Percentiles rank a stretch among this genome's conserved stretches.
Conservation (phyloP, 352 stramenopile genomes). For the Phytophthora sansomeana region DNA sequence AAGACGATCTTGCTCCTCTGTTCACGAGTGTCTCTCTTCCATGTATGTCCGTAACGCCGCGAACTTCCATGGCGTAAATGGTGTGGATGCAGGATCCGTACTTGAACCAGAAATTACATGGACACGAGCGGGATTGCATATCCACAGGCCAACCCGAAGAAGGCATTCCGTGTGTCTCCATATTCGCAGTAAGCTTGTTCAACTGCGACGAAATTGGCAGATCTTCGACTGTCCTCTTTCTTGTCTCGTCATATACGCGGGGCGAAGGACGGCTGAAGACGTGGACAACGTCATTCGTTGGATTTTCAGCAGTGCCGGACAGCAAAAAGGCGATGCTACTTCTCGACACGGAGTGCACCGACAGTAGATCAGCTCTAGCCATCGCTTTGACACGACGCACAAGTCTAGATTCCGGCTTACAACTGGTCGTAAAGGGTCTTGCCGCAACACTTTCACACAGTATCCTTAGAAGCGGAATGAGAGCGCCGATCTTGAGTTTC, state of each 20-base stretch:
- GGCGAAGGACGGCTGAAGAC: too few species aligned
- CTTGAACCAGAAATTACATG: too few species aligned
- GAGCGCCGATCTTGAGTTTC: slow-evolving; percentile 17
- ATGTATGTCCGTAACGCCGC: not conserved
- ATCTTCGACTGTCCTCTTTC: not conserved
- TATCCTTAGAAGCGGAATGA: not conserved
- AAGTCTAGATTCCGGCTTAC: not conserved
- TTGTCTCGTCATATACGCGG: too few species aligned
- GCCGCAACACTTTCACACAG: slow-evolving; percentile 7
- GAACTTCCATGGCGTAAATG: not conserved
- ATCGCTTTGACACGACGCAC: not conserved
- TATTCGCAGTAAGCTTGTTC: not conserved
- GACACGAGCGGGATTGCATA: too few species aligned
- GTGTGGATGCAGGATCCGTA: slow-evolving; percentile 17
- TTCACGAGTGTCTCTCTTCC: not conserved
- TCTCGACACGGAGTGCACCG: not conserved
- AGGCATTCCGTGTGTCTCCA: slow-evolving; percentile 7
- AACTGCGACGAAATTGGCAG: slow-evolving; percentile 1
- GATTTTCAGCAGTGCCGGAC: too few species aligned
- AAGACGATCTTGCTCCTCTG: not conserved
- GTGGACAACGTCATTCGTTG: too few species aligned
- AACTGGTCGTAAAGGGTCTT: not conserved
- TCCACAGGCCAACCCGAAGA: slow-evolving; percentile 4
- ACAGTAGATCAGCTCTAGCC: not conserved
- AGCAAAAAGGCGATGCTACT: slow-evolving; percentile 5